phyloP scores from a whole-genome alignment of 495 filamentous ascomycete genomes.

The Penicillium flavigenum region DNA sequence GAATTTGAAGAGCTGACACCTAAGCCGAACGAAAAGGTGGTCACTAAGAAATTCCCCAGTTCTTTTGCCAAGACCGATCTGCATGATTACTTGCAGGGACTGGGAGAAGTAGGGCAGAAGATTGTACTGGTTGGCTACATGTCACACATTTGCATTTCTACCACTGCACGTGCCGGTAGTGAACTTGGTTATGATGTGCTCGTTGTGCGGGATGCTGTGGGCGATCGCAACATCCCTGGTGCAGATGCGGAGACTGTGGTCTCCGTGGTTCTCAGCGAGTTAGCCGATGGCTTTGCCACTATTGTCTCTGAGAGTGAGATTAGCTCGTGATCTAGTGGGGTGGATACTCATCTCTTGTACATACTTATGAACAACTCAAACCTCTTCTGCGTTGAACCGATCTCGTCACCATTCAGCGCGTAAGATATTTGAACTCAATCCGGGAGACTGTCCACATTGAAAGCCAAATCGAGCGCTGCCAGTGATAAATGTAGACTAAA shows the following conservation, averaged over 20 bases:
- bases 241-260: conserved; percentile 40
- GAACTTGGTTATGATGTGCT: conserved; percentile 61
- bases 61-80: conserved; percentile 50
- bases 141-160: conserved; percentile 63
- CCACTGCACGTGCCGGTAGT: conserved; percentile 53
- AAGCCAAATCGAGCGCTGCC: no score
- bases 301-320: conserved; percentile 32
- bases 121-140: conserved; percentile 52
- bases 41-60: conserved; percentile 47
- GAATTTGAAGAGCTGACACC: conserved; percentile 54
- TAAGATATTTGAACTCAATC: not conserved
- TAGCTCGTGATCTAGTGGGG: not conserved
- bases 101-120: conserved; percentile 34
- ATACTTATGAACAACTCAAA: not conserved
- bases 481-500: no score
- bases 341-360: not conserved
- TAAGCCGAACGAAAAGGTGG: conserved; percentile 44
- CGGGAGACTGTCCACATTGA: no score
- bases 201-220: conserved; percentile 55
- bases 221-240: conserved; percentile 59
- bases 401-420: not conserved
- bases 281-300: conserved; percentile 50
- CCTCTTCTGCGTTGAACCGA: not conserved
- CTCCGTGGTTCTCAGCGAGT: conserved; percentile 39
- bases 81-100: conserved; percentile 34